These are phyloP conservation scores for Pseudogymnoascus sp. DNA, from an alignment of 2,329 filamentous ascomycete genomes.

Conservation along the genomic window DNA sequence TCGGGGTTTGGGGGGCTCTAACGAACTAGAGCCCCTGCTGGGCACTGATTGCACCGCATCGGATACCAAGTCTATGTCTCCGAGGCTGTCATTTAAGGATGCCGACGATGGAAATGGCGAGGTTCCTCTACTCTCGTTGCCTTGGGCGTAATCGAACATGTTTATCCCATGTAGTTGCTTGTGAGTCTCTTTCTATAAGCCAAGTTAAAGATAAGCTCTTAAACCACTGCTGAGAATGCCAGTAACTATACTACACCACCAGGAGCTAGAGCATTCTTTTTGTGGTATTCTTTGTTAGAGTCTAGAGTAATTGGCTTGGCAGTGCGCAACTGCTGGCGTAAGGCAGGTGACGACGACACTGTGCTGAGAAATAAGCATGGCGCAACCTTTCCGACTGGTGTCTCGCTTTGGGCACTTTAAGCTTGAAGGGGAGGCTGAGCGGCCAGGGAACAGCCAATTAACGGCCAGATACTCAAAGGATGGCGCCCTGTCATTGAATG, in stretches of 20 bases:
- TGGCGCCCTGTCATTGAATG: neutral
- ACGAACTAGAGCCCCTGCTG: neutral
- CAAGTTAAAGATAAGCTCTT: neutral
- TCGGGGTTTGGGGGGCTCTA: neutral
- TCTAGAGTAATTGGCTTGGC: neutral
- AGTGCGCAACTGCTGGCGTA: neutral
- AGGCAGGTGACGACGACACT: neutral
- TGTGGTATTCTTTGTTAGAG: neutral
- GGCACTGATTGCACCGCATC: neutral
- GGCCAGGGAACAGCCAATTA: neutral
- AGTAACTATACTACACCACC: neutral
- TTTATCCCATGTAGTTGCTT: neutral
- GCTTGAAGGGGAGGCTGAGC: conserved; percentile 2
- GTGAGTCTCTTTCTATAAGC: neutral
- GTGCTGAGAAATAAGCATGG: conserved; percentile 7
- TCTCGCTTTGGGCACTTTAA: neutral
- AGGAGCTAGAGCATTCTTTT: neutral
- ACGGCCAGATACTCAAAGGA: neutral
- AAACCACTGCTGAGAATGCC: neutral
- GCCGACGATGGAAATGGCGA: neutral
- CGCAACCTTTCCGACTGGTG: neutral
- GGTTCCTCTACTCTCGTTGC: neutral
- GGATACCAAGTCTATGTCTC: neutral
- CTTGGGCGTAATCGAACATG: neutral
- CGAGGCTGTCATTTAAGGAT: neutral